A percentile compares a stretch with the other conserved stretches of the same genome.
Evolutionary conservation across 176 grass and related monocot species (phyloP).

Genomic region (Eleusine coracana): DNA sequence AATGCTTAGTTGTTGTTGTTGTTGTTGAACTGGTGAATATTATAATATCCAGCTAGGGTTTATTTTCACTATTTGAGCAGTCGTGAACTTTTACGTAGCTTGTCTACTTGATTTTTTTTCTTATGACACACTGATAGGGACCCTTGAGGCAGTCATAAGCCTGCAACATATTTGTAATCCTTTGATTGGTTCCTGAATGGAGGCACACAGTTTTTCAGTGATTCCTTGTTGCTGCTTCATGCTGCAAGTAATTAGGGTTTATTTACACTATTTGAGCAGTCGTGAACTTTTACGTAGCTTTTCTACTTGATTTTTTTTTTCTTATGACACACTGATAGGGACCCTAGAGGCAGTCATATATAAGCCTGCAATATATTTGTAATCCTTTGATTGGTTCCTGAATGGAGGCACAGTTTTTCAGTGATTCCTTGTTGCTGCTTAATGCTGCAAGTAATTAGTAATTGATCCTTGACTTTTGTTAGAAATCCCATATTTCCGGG

Average conservation of each 20-base stretch:
- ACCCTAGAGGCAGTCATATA: background rate
- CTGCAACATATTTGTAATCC: background rate
- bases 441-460: conserved; percentile 13
- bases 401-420: background rate
- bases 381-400: conserved; percentile 4
- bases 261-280: background rate
- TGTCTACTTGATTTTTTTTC: background rate
- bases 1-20: too few species aligned
- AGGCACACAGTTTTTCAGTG: background rate
- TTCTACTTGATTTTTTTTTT: background rate
- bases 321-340: background rate
- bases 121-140: background rate
- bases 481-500: conserved; percentile 97
- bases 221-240: background rate
- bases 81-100: background rate
- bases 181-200: conserved; percentile 2
- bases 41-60: background rate
- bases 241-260: conserved; percentile 14
- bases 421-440: background rate
- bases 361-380: background rate
- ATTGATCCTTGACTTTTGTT: conserved; percentile 47
- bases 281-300: background rate
- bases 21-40: background rate
- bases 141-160: background rate
- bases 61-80: background rate